Evolutionary conservation across 495 filamentous ascomycete species (phyloP).

Genomic region (Poronia punctata): DNA sequence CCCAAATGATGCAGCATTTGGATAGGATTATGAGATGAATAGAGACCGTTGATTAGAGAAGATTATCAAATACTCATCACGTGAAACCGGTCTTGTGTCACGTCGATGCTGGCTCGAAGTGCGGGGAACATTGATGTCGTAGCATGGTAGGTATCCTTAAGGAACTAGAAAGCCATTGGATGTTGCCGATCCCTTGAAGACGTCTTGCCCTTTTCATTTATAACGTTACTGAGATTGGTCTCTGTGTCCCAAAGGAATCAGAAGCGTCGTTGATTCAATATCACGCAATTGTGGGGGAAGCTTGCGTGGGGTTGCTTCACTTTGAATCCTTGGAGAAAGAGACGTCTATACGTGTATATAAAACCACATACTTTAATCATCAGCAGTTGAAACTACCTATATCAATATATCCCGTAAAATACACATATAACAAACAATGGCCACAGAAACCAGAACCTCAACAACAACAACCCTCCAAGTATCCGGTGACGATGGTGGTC

Average conservation of each 20-base stretch:
- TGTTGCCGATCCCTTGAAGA: no score
- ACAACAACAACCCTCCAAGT: no score
- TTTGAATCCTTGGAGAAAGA: no score
- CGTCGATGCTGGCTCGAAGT: neutral
- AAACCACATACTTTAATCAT: no score
- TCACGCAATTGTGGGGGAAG: conserved; percentile 7
- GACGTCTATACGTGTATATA: neutral
- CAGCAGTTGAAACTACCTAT: no score
- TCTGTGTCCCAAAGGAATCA: no score
- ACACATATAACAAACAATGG: conserved; percentile 15
- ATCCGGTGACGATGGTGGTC: no score
- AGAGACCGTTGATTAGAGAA: neutral
- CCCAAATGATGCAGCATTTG: conserved; percentile 12
- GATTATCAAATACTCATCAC: neutral
- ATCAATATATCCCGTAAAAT: no score
- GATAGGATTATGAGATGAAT: neutral
- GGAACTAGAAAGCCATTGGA: no score
- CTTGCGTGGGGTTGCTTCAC: conserved; percentile 2
- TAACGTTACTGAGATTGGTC: no score
- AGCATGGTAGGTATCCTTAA: no score
- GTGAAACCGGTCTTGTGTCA: neutral
- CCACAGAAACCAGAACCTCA: conserved; percentile 15
- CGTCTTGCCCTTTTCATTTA: no score
- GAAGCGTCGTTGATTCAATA: neutral
- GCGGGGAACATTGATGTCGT: conserved; percentile 2